Evolutionary conservation across 2,329 filamentous ascomycete species (phyloP), one percentile per base, ranked within the genome.

Genomic region (Cadophora sp.): DNA sequence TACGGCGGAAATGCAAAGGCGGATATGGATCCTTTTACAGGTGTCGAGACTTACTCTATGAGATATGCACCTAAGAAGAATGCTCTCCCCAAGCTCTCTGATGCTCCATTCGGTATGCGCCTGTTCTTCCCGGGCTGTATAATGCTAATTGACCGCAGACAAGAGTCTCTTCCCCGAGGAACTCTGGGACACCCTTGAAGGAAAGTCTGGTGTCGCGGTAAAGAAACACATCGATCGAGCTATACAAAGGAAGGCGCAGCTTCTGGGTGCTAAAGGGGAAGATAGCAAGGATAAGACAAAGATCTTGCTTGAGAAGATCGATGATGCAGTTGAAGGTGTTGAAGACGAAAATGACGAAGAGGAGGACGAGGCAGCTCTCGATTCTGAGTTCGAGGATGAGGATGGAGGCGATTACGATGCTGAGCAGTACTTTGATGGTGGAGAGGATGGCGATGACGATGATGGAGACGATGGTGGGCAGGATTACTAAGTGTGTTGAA

Each of bases 331-430:
- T 3, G 82, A 85, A 2, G 79, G 79, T 79, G 56, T 71, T 1
- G 72, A 78, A 2, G 81, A 80, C 12, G 82, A 82, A 6, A 82
- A 85, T 1, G 78, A 80, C 27, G 71, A 68, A 3, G 75, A 78
- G 3, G 80, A 80, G 7, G 74, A 75, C n/a, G 73, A 78, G 0
- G 72, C 71, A 12, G 73, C 74, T 68, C 77, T 84, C 7, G 87
- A 89, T 64, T 85, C 87, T 67, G 85, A 87, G 64, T 89, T 87
- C 70, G 84, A 87, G 55, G 85, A 86, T 27, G 86, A 88, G 55
- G 87, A 87, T 43, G 85, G 83, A 5, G 87, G 86, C 4, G 87
- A 89, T 75, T 89, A 90, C 73, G 86, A 89, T 72, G 88, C 85
- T 1, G 88, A 90, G 73, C 84, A 89, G 70, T 90, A 90, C 80